Base-by-base conservation (phyloP, 805 yeast species). In the Candida michaelii region DNA sequence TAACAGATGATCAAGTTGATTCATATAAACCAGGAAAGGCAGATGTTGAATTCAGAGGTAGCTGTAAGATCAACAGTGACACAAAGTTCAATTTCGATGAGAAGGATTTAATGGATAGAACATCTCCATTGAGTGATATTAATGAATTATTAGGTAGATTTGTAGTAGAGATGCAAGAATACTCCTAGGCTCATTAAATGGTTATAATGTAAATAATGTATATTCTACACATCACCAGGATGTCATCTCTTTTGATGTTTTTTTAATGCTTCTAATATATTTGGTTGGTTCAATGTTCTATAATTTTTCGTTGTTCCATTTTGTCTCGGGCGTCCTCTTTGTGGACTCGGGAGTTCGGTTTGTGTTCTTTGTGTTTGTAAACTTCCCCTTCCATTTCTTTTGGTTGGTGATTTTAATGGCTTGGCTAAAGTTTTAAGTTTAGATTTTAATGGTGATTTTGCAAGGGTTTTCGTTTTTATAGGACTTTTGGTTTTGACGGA, bases 41-140 rank as follows among this genome's bases (percentile, higher is more conserved):
- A 1, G 68, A 68, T 24, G 46, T 55, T 25, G 74, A 70, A 19
- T 49, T 65, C 40, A 59, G 65, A 30, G 63, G 53, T 25, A 48
- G 53, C 6, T 63, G 70, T 1, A 60, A 59, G 34, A 27, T 53
- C 4, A 16, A 31, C 13, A 29, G 29, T 16, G 44, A 44, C 16
- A 19, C 46, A 1, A 41, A 44, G 5, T 47, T 49, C 17, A 18
- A 30, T 13, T 40, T 43, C 16, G 48, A 42, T 25, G 27, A 24
- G 38, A 5, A 36, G 13, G 50, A 41, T 2, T 39, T 39, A 16
- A 24, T 40, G 13, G 34, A 40, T 39, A 16, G 17, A 4, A 18
- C 16, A 4, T 10, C 16, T 2, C 35, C 33, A 21, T 47, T 46
- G 30, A 14, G 33, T 12, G 46, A 38, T 27, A 46, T 53, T 25